Evolutionary conservation across 2,329 filamentous ascomycete genomes (phyloP).

Genomic region (Verticillium zaregamsianum): DNA sequence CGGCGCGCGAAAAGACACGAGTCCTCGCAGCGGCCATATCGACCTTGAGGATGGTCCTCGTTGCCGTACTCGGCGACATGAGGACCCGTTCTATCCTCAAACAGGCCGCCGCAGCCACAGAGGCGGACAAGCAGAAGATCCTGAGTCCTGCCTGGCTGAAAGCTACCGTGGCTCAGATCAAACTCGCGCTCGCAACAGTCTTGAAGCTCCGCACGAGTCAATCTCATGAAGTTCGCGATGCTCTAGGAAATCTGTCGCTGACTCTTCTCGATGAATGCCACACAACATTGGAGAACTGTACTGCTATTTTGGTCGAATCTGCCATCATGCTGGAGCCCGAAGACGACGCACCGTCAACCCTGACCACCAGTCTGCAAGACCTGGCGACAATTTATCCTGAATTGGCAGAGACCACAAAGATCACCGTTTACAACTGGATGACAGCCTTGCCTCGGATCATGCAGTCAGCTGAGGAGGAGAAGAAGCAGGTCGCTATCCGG

Average conservation of each 20-base stretch:
- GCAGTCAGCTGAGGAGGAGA: slow-evolving; percentile 77
- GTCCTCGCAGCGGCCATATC: slow-evolving; percentile 62
- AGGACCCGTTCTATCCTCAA: slow-evolving; percentile 39
- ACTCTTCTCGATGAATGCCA: slow-evolving; percentile 75
- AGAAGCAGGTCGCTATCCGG: slow-evolving; percentile 66
- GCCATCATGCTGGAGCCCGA: slow-evolving; percentile 64
- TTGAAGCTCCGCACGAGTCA: slow-evolving; percentile 71
- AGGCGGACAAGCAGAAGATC: slow-evolving; percentile 29
- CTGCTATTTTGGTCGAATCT: slow-evolving; percentile 73
- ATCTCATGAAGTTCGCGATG: slow-evolving; percentile 61
- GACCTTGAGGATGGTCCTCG: slow-evolving; percentile 51
- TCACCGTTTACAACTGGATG: slow-evolving; percentile 75
- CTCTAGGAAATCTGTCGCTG: slow-evolving; percentile 68
- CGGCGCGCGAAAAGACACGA: slow-evolving; percentile 49
- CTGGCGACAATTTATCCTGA: slow-evolving; percentile 59
- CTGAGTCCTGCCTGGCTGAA: slow-evolving; percentile 64
- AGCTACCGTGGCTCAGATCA: slow-evolving; percentile 76
- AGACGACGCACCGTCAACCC: slow-evolving; percentile 28
- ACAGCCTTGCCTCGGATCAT: slow-evolving; percentile 75
- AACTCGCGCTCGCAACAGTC: slow-evolving; percentile 74
- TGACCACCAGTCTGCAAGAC: slow-evolving; percentile 51
- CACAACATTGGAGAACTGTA: slow-evolving; percentile 64
- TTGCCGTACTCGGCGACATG: slow-evolving; percentile 54
- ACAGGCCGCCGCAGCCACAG: slow-evolving; percentile 17
- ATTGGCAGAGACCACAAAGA: slow-evolving; percentile 62